Percentiles rank a stretch among this genome's conserved stretches.
Evolutionary conservation across 139 green algal genomes (phyloP).

Genomic region (Chlorella sorokiniana): DNA sequence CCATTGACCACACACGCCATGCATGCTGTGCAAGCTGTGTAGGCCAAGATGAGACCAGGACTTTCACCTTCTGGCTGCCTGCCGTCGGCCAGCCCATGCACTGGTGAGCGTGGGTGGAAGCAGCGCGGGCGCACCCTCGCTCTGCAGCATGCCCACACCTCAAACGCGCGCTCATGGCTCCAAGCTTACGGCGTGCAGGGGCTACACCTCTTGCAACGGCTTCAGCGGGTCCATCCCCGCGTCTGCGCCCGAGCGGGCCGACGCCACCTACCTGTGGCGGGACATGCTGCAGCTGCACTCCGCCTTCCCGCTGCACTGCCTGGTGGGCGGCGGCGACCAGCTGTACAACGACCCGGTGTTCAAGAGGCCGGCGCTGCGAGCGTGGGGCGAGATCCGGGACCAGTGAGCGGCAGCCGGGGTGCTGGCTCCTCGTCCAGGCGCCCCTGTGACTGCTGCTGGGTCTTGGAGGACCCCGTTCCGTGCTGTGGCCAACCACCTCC

Average conservation of each 20-base stretch:
- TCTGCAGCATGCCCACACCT: background rate
- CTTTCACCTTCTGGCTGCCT: slow-evolving; percentile 51
- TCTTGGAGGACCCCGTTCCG: background rate
- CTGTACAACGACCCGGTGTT: slow-evolving; percentile 56
- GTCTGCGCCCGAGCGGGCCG: slow-evolving; percentile 7
- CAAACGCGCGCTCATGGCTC: background rate
- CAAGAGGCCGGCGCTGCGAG: background rate
- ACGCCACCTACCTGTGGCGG: slow-evolving; percentile 49
- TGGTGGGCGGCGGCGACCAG: slow-evolving; percentile 42
- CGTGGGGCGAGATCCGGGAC: background rate
- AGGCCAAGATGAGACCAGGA: too few relatives aligned
- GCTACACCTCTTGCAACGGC: slow-evolving; percentile 59
- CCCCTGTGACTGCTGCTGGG: background rate
- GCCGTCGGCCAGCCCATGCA: slow-evolving; percentile 47
- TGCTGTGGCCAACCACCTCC: too few relatives aligned
- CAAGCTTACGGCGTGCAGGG: background rate
- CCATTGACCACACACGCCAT: background rate
- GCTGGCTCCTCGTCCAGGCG: background rate
- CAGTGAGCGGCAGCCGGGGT: background rate
- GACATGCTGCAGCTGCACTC: slow-evolving; percentile 38
- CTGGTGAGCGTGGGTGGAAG: slow-evolving; percentile 21
- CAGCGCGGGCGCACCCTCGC: background rate
- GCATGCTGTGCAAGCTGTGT: background rate
- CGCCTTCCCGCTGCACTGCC: background rate
- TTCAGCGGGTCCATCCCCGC: slow-evolving; percentile 16